These are phyloP conservation scores for Amaranthus tricolor DNA, from an alignment of 179 eudicot genomes.

Conservation along the genomic window DNA sequence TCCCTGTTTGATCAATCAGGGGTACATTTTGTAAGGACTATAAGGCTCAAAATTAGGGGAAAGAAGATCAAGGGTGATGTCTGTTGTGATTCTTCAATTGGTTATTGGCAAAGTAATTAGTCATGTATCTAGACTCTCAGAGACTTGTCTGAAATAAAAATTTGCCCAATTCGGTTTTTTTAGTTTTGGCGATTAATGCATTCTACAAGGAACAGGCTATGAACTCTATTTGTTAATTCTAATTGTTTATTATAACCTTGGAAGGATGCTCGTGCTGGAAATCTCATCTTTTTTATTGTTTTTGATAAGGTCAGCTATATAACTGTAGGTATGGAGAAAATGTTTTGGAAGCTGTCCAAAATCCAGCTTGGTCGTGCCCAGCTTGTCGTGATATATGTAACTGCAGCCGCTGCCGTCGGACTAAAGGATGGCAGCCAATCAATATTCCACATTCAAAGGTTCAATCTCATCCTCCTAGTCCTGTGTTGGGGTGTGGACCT, in stretches of 20 bases:
- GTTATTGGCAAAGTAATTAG: not conserved
- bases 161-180: too few relatives aligned
- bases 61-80: not conserved
- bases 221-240: too few relatives aligned
- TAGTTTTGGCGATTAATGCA: too few relatives aligned
- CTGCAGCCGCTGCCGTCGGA: slow-evolving; percentile 70
- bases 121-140: not conserved
- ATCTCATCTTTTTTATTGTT: too few relatives aligned
- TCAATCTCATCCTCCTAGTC: slow-evolving; percentile 1
- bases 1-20: not conserved
- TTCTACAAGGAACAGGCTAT: too few relatives aligned
- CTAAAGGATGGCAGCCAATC: slow-evolving; percentile 69
- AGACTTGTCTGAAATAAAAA: too few relatives aligned
- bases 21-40: not conserved
- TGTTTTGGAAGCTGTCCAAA: slow-evolving; percentile 48
- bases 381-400: slow-evolving; percentile 78
- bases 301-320: not conserved
- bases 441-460: slow-evolving; percentile 48
- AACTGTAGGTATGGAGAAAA: slow-evolving; percentile 71
- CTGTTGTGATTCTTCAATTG: not conserved
- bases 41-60: not conserved
- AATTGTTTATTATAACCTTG: too few relatives aligned
- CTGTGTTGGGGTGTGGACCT: not conserved
- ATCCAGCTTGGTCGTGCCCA: slow-evolving; percentile 61
- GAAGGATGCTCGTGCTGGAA: too few relatives aligned